Evolutionary conservation across 768 basidiomycete species (phyloP).

Genomic region (Boletus rufocinnamomeus): DNA sequence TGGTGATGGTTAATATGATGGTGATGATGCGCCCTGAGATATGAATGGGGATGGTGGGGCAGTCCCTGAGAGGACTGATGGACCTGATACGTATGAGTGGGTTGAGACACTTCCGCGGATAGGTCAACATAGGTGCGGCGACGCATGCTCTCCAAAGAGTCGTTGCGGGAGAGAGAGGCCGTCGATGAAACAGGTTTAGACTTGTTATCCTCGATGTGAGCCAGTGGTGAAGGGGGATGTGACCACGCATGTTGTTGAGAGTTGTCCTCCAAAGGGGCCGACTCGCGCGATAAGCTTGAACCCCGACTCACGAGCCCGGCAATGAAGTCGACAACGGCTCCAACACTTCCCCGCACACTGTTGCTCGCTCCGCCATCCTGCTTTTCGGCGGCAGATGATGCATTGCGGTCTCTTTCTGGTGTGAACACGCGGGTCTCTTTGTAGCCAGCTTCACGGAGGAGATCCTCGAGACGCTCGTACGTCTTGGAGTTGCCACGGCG

Average conservation of each 20-base stretch:
- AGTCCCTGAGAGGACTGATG: conserved; percentile 29
- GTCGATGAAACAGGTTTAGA: conserved; percentile 16
- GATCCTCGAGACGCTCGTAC: conserved; percentile 83
- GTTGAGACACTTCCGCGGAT: conserved; percentile 14
- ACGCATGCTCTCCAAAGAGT: conserved; percentile 27
- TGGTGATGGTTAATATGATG: conserved; percentile 26
- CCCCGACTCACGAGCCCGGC: conserved; percentile 52
- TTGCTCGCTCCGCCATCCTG: conserved; percentile 33
- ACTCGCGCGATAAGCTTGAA: conserved; percentile 23
- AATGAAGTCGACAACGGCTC: conserved; percentile 65
- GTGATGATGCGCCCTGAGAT: conserved; percentile 20
- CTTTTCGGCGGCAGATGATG: conserved; percentile 28
- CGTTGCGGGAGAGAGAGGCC: conserved; percentile 18
- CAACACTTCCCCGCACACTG: conserved; percentile 45
- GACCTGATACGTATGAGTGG: conserved; percentile 11
- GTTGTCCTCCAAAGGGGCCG: conserved; percentile 13
- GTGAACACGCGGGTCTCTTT: conserved; percentile 91
- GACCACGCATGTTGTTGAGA: conserved; percentile 19
- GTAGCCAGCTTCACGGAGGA: conserved; percentile 86
- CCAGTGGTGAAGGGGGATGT: conserved; percentile 30
- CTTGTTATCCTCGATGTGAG: conserved; percentile 15
- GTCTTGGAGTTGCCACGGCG: conserved; percentile 77
- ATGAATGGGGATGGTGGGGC: conserved; percentile 26
- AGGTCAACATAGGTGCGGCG: conserved; percentile 15
- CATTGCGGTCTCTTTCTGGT: conserved; percentile 67